Evolutionary conservation across 306 rosid genomes (phyloP), one percentile per base, ranked within the genome.

Genomic region (Malus orientalis): DNA sequence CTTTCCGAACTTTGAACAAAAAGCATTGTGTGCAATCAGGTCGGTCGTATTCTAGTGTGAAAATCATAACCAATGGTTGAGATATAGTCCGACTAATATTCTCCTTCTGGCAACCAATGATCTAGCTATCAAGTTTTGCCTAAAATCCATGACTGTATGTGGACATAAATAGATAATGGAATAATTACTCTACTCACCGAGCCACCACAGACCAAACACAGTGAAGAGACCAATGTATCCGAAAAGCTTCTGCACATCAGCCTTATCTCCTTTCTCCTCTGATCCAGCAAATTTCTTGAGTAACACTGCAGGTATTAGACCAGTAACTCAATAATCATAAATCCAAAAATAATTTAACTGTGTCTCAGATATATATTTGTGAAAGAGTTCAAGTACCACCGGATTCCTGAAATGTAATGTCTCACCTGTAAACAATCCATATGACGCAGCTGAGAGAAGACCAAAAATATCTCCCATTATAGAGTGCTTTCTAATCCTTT

Each of bases 161-260:
- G 16, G 3, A 40, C 38, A 27, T 58, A 64, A 64, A 47, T 64
- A 47, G 27, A 70, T 30, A 69, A 60, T 22, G 15, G n/a, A 73
- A 61, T 12, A 5, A 68, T 6, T 12, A 22, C 65, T 65, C 57
- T 64, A 73, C 88, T 85, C 78, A 88, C 95, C 93, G 71, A 91
- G 87, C 97, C 97, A 91, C 93, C 97, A 91, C 81, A 91, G 91
- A 68, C 91, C 89, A 70, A 89, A 70, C 47, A 91, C 59, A 79
- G 90, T 53, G 79, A 84, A 91, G 82, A 91, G 90, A 82, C 97
- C 97, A 74, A 91, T 75, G 74, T 83, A 88, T 68, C 95, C 93
- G 74, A 91, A 91, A 75, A 89, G 51, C 85, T 88, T 89, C 78
- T 89, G 93, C 77, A 91, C 86, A 81, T 91, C 93, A 82, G 77